These are phyloP conservation scores for Diplodia seriata DNA, from an alignment of 2,329 filamentous ascomycete genomes.

Conservation along the genomic window DNA sequence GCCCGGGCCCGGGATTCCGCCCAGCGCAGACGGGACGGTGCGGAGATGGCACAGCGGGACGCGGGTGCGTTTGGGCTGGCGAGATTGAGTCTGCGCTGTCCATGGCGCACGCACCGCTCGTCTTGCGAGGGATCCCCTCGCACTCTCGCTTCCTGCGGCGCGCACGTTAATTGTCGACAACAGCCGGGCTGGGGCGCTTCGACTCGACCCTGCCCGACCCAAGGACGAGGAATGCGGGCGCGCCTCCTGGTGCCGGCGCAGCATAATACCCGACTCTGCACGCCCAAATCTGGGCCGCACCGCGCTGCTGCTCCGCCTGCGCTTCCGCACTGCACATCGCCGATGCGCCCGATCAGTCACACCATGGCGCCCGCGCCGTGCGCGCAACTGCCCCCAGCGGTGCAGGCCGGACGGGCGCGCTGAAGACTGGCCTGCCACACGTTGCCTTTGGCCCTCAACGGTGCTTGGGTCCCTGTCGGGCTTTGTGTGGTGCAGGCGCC, in stretches of 20 bases:
- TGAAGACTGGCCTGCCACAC: slow-evolving; percentile 8
- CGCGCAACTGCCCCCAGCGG: too few relatives aligned
- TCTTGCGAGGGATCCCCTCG: slow-evolving; percentile 14
- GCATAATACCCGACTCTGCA: slow-evolving; percentile 15
- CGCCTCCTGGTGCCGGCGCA: background rate
- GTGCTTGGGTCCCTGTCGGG: slow-evolving; percentile 19
- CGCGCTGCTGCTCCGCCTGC: too few relatives aligned
- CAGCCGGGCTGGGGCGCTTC: background rate
- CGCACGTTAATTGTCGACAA: background rate
- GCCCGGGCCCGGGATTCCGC: slow-evolving; percentile 15
- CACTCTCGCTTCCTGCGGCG: slow-evolving; percentile 27
- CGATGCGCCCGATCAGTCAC: slow-evolving; percentile 22
- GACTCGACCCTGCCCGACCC: background rate
- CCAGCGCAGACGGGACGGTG: slow-evolving; percentile 26
- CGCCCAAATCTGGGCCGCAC: too few relatives aligned
- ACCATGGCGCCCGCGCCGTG: background rate
- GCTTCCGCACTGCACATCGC: slow-evolving; percentile 1
- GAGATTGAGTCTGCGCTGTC: slow-evolving; percentile 16
- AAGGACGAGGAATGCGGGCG: slow-evolving; percentile 8
- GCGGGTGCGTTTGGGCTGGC: slow-evolving; percentile 25
- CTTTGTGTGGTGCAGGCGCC: slow-evolving; percentile 13
- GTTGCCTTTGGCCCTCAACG: slow-evolving; percentile 1
- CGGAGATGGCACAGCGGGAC: slow-evolving; percentile 21
- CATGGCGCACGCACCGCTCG: background rate
- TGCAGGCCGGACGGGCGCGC: background rate